Base-by-base conservation (phyloP, 305 asterid genomes). In the Solanum aculeatissimum region DNA sequence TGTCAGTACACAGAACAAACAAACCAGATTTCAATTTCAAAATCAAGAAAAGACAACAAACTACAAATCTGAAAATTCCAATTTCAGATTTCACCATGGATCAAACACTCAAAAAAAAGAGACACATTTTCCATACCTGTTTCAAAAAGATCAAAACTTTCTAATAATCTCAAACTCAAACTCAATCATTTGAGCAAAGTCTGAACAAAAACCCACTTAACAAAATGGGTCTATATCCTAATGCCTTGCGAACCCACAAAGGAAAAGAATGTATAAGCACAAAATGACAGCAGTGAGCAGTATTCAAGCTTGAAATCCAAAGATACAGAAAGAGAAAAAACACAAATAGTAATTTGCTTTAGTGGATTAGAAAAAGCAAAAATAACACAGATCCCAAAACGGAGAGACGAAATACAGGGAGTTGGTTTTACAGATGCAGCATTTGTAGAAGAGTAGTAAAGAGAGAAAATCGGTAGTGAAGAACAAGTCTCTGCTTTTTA, bases 361-460 rank as follows among this genome's bases (percentile, higher is more conserved):
- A 58, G 68, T 84, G 53, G 45, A 78, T 51, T 53, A 43, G 66
- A 49, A 71, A 85, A 82, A 57, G 57, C 16, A 51, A 84, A 84
- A 38, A 66, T 29, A 72, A 83, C 80, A 69, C 84, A 85, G 91
- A 86, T 88, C 89, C 87, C 72, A 43, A 70, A 84, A 88, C 53
- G 9, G 86, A 45, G 81, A 84, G 80, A 54, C 85, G 87, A 81
- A 70, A 51, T n/a, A 55, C 68, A 55, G 51, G 86, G 88, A 68
- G 66, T 16, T 69, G 78, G 55, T 47, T 69, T 71, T 62, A 62
- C 54, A 54, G 32, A 54, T 51, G 42, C 74, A 72, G 47, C 63
- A 71, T 47, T 74, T 49, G 29, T 51, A 83, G 69, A 40, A 55
- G 84, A 83, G 85, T 63, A 38, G 65, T 80, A 68, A 54, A 54